Conservation (phyloP, 2,329 filamentous ascomycete species). For the Stachybotrys chartarum region DNA sequence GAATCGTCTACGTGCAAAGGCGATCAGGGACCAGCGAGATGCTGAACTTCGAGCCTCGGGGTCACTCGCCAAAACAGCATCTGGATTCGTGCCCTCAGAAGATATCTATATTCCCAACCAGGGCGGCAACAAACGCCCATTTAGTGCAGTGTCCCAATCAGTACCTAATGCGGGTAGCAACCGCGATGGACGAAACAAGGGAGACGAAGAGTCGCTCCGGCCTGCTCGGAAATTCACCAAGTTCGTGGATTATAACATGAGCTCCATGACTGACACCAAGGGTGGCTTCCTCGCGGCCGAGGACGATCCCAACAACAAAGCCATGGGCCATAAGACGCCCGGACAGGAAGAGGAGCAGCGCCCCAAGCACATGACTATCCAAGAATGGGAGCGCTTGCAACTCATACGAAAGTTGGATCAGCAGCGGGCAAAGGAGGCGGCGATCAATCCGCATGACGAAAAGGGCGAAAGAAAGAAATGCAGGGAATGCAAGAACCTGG, state of each 20-base stretch:
- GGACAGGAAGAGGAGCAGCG: conserved; percentile 45
- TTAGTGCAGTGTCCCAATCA: conserved; percentile 50
- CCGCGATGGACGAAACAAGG: conserved; percentile 57
- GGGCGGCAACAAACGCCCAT: conserved; percentile 57
- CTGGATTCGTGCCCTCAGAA: conserved; percentile 65
- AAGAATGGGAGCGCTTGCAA: conserved; percentile 85
- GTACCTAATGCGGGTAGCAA: conserved; percentile 47
- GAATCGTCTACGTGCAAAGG: conserved; percentile 82
- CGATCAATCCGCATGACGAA: conserved; percentile 66
- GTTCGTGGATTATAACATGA: conserved; percentile 97
- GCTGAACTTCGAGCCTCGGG: conserved; percentile 48
- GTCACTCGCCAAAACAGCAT: conserved; percentile 42
- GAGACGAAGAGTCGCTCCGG: conserved; percentile 48
- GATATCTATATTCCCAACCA: conserved; percentile 48
- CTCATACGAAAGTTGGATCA: conserved; percentile 64
- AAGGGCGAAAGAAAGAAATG: conserved; percentile 65
- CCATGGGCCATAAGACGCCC: conserved; percentile 43
- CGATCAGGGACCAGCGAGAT: conserved; percentile 66
- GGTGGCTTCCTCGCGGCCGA: conserved; percentile 87
- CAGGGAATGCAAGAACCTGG: conserved; percentile 71
- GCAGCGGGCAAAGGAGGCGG: conserved; percentile 76
- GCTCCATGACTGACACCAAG: conserved; percentile 96
- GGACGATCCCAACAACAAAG: conserved; percentile 86
- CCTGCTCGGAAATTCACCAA: conserved; percentile 85
- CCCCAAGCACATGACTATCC: conserved; percentile 80